Percentiles rank a stretch among this genome's conserved stretches.
These are phyloP conservation scores for Shiraia sp. DNA, from an alignment of 2,329 filamentous ascomycete species.

Conservation along the genomic window DNA sequence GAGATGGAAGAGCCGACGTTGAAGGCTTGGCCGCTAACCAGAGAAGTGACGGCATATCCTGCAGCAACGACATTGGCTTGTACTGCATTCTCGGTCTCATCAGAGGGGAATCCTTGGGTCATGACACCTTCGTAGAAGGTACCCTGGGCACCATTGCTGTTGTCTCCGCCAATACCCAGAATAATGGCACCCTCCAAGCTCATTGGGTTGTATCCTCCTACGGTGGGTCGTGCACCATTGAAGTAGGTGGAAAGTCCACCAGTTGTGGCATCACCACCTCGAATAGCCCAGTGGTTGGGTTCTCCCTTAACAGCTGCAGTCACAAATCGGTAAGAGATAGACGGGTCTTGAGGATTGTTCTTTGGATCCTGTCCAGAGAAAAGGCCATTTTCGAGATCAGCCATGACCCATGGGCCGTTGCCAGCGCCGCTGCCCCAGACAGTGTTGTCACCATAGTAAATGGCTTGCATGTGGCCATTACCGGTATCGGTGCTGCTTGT, in stretches of 20 bases:
- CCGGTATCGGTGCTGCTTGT: constrained; percentile 53
- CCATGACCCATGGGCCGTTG: constrained; percentile 69
- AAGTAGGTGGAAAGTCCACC: constrained; percentile 63
- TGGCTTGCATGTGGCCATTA: constrained; percentile 69
- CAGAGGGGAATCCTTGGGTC: constrained; percentile 64
- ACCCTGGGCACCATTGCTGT: constrained; percentile 62
- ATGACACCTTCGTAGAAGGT: constrained; percentile 70
- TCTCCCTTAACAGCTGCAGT: constrained; percentile 62
- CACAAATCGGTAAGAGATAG: constrained; percentile 60
- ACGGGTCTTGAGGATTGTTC: constrained; percentile 58
- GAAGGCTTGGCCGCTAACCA: constrained; percentile 55
- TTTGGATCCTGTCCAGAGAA: constrained; percentile 58
- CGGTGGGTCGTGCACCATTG: constrained; percentile 58
- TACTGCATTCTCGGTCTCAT: constrained; percentile 61
- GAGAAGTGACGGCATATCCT: constrained; percentile 55
- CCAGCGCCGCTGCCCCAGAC: constrained; percentile 62
- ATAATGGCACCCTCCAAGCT: constrained; percentile 67
- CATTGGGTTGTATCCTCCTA: constrained; percentile 63
- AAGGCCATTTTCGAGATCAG: constrained; percentile 68
- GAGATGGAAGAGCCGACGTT: constrained; percentile 57
- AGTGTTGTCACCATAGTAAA: constrained; percentile 64
- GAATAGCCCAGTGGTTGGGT: constrained; percentile 62
- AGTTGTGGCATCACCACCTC: constrained; percentile 60
- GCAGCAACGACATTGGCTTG: constrained; percentile 65
- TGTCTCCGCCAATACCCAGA: constrained; percentile 73